Evolutionary conservation across 768 basidiomycete species (phyloP), one percentile per base, ranked within the genome.

Genomic region (Trametes coccinea): DNA sequence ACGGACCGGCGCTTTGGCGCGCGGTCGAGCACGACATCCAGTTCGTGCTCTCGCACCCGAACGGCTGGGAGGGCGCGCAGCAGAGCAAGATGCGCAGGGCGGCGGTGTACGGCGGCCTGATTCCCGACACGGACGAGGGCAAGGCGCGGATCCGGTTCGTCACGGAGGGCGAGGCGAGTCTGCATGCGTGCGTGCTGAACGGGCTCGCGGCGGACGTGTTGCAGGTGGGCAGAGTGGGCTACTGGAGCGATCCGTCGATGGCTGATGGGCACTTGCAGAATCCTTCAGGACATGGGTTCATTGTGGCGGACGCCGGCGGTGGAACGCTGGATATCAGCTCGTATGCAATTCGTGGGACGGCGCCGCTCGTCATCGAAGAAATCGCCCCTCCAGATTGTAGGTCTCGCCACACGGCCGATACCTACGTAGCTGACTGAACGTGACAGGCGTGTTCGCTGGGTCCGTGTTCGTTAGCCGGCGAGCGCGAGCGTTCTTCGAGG

Each of bases 281-380:
- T 67, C 82, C 88, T 14, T 86, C 89, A 10, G 87, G 82, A 67
- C 84, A 89, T 65, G 90, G 90, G 4, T 92, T 92, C 74, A 77
- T 92, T 27, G 86, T 92, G 27, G 87, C 87, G 11, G 90, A 92
- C 72, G 90, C 90, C 1, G 90, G 90, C 56, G 90, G 90, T 55
- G 90, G 90, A 44, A 92, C 90, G 0, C 80, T 92, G 49, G 90
- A 92, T 71, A 88, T 92, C 66, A 89, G 88, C 63, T 86, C 90
- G 4, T 92, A 92, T 65, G 88, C 85, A 1, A 88, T 92, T 54
- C 84, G 85, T 6, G 86, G 80, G 52, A 85, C 86, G 3, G 73
- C 79, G 29, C 90, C 90, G 0, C 81, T 92, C 14, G 83, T 88
- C 14, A 91, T 92, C 66, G 90, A 92, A 70, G 90, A 92, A 74